Conservation (phyloP, 768 basidiomycete genomes). For the Panus rudis region DNA sequence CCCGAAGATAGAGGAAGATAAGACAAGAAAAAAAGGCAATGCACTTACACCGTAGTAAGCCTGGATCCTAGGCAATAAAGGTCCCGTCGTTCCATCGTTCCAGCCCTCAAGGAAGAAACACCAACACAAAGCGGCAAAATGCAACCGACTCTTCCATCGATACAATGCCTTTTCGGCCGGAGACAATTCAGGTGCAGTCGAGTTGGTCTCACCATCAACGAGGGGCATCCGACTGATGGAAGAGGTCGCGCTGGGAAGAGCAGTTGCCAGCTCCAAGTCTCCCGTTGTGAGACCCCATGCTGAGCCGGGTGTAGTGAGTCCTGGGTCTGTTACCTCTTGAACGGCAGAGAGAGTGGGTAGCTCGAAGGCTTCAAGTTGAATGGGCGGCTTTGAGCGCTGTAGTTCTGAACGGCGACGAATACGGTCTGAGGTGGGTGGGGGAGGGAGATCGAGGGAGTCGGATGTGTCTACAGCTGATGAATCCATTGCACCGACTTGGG, state of each 20-base stretch:
- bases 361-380: slow-evolving; percentile 15
- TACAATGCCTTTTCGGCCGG: slow-evolving; percentile 12
- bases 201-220: slow-evolving; percentile 7
- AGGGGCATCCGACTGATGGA: not conserved
- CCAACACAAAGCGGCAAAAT: slow-evolving; percentile 51
- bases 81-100: slow-evolving; percentile 73
- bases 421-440: slow-evolving; percentile 10
- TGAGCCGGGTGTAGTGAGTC: not conserved
- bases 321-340: not conserved
- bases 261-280: slow-evolving; percentile 8
- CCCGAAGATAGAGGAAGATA: no score
- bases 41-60: slow-evolving; percentile 36
- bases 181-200: slow-evolving; percentile 13
- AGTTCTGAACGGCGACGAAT: slow-evolving; percentile 16
- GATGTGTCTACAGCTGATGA: slow-evolving; percentile 7
- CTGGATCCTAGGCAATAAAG: slow-evolving; percentile 69
- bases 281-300: not conserved
- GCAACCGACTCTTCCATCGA: slow-evolving; percentile 24
- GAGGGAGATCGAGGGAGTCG: slow-evolving; percentile 13
- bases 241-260: not conserved
- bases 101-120: slow-evolving; percentile 61
- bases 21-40: not conserved
- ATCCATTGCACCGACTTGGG: no score
- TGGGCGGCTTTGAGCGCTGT: slow-evolving; percentile 5
- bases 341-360: slow-evolving; percentile 8